phyloP scores from a whole-genome alignment of 2,329 filamentous ascomycete species.

The Mycosphaerella arachidis region DNA sequence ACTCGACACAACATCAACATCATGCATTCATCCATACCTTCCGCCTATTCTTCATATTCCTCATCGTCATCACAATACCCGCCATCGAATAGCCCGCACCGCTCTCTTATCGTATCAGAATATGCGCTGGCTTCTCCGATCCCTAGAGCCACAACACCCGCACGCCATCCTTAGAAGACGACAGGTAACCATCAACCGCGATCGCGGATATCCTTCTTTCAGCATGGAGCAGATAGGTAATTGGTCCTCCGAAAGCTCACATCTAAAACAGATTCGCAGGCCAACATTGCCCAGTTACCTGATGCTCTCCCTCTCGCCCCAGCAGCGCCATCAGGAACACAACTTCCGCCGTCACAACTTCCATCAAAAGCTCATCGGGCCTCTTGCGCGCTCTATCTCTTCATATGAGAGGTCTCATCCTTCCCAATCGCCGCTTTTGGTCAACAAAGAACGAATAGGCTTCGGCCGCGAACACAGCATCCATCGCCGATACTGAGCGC shows the following conservation, averaged over 20 bases:
- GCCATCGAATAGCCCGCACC: background rate
- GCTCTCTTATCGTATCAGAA: background rate
- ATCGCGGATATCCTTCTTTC: no score
- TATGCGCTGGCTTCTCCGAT: background rate
- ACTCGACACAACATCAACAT: background rate
- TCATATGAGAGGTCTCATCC: background rate
- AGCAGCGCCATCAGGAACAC: no score
- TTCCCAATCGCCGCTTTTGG: background rate
- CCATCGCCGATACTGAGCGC: background rate
- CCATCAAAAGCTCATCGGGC: no score
- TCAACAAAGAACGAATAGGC: background rate
- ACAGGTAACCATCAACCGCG: no score
- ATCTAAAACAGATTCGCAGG: no score
- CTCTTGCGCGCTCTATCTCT: background rate
- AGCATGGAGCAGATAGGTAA: no score
- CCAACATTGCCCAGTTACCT: no score
- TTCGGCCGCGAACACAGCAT: background rate
- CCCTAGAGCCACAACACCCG: no score
- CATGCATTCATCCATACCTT: background rate
- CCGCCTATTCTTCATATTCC: background rate
- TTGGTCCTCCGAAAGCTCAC: no score
- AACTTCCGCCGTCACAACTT: no score
- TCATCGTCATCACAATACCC: background rate
- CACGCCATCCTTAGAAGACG: no score
- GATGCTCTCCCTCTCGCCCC: no score